Evolutionary conservation across 2,329 filamentous ascomycete genomes (phyloP).

Genomic region (Exophiala phaeomuriformis): DNA sequence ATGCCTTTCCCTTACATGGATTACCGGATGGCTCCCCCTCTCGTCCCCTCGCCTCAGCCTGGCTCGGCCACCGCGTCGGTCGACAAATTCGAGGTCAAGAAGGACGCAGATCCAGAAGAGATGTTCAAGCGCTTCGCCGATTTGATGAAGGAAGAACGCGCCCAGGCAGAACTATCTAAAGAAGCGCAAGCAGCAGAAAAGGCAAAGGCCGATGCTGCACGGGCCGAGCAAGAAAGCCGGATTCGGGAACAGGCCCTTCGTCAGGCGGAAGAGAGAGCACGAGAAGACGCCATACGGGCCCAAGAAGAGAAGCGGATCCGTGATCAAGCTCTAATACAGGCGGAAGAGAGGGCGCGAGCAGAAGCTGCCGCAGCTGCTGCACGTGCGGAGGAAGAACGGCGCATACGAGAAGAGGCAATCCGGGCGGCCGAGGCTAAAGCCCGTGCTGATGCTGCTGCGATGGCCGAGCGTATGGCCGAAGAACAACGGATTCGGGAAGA

Average conservation of each 20-base stretch:
- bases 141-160: constrained; percentile 37
- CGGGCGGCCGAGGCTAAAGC: constrained; percentile 23
- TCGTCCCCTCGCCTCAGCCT: constrained; percentile 36
- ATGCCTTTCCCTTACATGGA: constrained; percentile 28
- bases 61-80: constrained; percentile 27
- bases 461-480: constrained; percentile 38
- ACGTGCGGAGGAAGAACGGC: constrained; percentile 31
- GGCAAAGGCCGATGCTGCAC: constrained; percentile 44
- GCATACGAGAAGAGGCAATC: constrained; percentile 30
- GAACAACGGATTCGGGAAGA: constrained; percentile 30
- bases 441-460: constrained; percentile 27
- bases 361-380: constrained; percentile 47
- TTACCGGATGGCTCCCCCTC: constrained; percentile 19
- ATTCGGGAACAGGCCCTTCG: constrained; percentile 30
- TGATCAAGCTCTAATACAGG: constrained; percentile 28
- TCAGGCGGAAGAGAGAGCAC: constrained; percentile 20
- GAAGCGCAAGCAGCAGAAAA: constrained; percentile 31
- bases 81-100: constrained; percentile 36
- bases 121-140: constrained; percentile 54
- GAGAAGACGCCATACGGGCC: constrained; percentile 30
- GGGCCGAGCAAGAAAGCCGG: constrained; percentile 30
- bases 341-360: constrained; percentile 22
- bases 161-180: constrained; percentile 15
- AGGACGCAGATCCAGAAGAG: constrained; percentile 50
- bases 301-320: constrained; percentile 31